Conservation (phyloP, 768 basidiomycete species). For the Leucocoprinus leucothites region DNA sequence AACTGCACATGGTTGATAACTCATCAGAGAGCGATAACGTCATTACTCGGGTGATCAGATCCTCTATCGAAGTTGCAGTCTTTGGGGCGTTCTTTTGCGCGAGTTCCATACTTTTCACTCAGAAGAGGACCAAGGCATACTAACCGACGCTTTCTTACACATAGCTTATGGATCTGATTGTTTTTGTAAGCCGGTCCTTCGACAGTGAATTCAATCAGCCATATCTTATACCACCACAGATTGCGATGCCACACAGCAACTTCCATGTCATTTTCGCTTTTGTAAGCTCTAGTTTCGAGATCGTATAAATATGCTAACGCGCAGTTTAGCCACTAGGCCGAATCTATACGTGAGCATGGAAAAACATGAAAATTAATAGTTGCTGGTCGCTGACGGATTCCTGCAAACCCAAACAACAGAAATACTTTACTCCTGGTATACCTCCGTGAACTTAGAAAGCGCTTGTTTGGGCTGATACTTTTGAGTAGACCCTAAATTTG, state of each 20-base stretch:
- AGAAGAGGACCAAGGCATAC: neutral
- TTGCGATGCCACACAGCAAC: constrained; percentile 20
- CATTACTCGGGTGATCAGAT: constrained; percentile 24
- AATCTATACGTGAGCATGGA: constrained; percentile 26
- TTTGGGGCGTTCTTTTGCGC: constrained; percentile 29
- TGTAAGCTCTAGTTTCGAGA: constrained; percentile 14
- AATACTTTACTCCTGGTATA: constrained; percentile 24
- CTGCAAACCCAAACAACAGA: constrained; percentile 10
- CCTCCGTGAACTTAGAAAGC: too few relatives aligned
- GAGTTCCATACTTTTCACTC: constrained; percentile 9
- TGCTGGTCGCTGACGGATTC: too few relatives aligned
- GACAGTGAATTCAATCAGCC: neutral
- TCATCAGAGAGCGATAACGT: constrained; percentile 24
- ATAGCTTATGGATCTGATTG: constrained; percentile 28
- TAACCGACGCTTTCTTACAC: neutral
- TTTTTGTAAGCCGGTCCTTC: constrained; percentile 18
- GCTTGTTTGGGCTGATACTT: neutral
- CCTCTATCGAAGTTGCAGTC: constrained; percentile 27
- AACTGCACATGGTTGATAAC: too few relatives aligned
- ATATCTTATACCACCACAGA: constrained; percentile 12
- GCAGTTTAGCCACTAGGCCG: constrained; percentile 23
- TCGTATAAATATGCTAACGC: neutral
- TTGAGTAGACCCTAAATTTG: constrained; percentile 23
- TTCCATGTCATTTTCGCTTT: constrained; percentile 31
- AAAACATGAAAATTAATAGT: too few relatives aligned